Evolutionary conservation across 202 grass and related monocot species (phyloP), one percentile per base, ranked within the genome.

Genomic region (Zizania palustris): DNA sequence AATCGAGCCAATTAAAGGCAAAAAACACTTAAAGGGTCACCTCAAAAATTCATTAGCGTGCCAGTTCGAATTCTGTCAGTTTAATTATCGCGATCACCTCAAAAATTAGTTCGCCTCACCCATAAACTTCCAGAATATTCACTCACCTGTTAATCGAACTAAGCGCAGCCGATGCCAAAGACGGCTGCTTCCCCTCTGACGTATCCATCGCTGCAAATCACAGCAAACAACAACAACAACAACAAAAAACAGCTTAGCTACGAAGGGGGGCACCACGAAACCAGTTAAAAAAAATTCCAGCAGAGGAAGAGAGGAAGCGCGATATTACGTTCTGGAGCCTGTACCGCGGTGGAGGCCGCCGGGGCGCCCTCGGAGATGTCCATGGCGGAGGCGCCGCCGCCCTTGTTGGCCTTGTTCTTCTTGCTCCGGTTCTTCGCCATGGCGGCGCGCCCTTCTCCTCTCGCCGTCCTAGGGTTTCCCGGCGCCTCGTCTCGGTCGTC

Each of bases 351-450:
- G 60, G 75, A 80, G 10, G 78, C 61, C 11, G 77, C 71, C 2
- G 83, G 65, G 53, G 37, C 66, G 6, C 62, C 70, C 56, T 87
- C 88, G 8, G 88, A 88, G 28, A 73, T 81, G 44, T 94, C 91
- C 91, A 94, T 88, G 44, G 85, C 63, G 44, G 21, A 57, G 1
- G 34, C 49, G 46, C 19, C 67, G 56, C 21, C 81, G 45, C 81
- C 81, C 13, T 65, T 75, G 18, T 85, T 90, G 13, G 65, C 69
- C 74, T 69, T 91, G 48, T 72, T 88, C 74, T 85, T 88, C 84
- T 90, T 87, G 60, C 88, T 90, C 59, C 68, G 63, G 38, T 84
- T 89, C 72, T 91, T 91, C 72, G 82, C 85, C 92, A 94, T 94
- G 79, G 70, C 71, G 69, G 64, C 64, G 36, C 68, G 37, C 19